Evolutionary conservation across 2,329 filamentous ascomycete genomes (phyloP).

Genomic region (Colletotrichum musicola): DNA sequence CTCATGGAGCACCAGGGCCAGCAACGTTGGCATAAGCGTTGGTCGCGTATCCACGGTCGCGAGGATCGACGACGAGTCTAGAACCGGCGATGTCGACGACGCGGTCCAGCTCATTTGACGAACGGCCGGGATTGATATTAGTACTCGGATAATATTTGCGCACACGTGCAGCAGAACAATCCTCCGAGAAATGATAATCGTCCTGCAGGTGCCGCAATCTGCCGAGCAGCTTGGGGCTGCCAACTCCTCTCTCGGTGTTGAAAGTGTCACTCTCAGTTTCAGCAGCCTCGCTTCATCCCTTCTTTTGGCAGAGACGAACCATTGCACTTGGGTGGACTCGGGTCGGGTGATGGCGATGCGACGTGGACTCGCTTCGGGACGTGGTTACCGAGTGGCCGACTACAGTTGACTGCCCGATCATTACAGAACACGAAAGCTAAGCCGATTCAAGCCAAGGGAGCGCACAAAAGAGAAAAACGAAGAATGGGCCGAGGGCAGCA

Average conservation of each 20-base stretch:
- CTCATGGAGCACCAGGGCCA: too few relatives aligned
- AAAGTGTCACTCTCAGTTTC: background rate
- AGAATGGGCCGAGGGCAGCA: too few relatives aligned
- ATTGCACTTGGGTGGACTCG: background rate
- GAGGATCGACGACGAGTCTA: background rate
- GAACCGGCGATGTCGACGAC: constrained; percentile 14
- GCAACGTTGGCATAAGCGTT: too few relatives aligned
- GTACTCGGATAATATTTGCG: constrained; percentile 25
- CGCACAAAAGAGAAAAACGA: too few relatives aligned
- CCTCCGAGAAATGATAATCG: constrained; percentile 16
- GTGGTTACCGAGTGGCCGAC: too few relatives aligned
- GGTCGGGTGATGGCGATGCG: background rate
- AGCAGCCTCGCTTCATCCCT: background rate
- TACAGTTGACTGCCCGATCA: background rate
- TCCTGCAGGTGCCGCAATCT: constrained; percentile 12
- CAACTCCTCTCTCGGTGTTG: background rate
- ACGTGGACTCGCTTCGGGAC: background rate
- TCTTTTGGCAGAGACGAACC: constrained; percentile 10
- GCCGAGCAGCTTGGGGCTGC: background rate
- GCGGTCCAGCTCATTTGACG: constrained; percentile 4
- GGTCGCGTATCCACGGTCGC: too few relatives aligned
- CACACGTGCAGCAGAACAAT: constrained; percentile 25
- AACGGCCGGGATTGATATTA: constrained; percentile 25
- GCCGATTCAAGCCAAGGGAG: too few relatives aligned
- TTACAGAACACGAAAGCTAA: too few relatives aligned